Base-by-base conservation (phyloP, 768 basidiomycete species). In the Chlorophyllum brunneum region DNA sequence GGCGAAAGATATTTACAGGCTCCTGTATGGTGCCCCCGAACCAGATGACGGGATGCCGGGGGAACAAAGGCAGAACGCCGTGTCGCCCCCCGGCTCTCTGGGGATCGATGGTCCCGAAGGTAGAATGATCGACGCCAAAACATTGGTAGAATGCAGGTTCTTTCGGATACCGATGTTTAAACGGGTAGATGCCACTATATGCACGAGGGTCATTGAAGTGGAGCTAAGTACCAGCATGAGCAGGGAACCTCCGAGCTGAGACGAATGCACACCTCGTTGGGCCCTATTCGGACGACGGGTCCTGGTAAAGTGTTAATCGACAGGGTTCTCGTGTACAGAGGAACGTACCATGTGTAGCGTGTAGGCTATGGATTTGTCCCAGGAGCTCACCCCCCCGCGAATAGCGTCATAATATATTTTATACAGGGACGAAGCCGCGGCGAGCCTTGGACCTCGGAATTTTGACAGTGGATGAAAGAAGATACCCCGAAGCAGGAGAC, bases 251-350 rank as follows among this genome's bases (percentile, higher is more conserved):
- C n/a, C n/a, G n/a, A n/a, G n/a, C n/a, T n/a, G n/a, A n/a, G n/a
- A n/a, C n/a, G n/a, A n/a, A n/a, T 23, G 43, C 51, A 16, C 36
- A 71, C 71, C 56, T 73, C 69, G 51, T 73, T 73, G 10, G 73
- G 72, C 6, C 65, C 70, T 55, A 71, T 67, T 44, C 73, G 65
- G 20, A 75, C 60, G 11, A 72, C 67, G n/a, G 66, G 58, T 6
- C 73, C 73, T 74, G 30, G 27, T 13, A 48, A 11, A 45, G 44
- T 4, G 29, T 18, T n/a, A 18, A 9, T 30, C 31, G 33, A 22
- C 23, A 10, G 9, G 4, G 36, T 20, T 18, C 22, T 39, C 6
- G 9, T 11, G n/a, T 11, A 22, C 31, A 13, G 31, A 31, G 16
- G 38, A 20, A 53, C 63, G 38, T 45, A 70, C 72, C 71, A 55